Evolutionary conservation across 2,329 filamentous ascomycete genomes (phyloP).

Genomic region (Coleophoma eucalyptorum): DNA sequence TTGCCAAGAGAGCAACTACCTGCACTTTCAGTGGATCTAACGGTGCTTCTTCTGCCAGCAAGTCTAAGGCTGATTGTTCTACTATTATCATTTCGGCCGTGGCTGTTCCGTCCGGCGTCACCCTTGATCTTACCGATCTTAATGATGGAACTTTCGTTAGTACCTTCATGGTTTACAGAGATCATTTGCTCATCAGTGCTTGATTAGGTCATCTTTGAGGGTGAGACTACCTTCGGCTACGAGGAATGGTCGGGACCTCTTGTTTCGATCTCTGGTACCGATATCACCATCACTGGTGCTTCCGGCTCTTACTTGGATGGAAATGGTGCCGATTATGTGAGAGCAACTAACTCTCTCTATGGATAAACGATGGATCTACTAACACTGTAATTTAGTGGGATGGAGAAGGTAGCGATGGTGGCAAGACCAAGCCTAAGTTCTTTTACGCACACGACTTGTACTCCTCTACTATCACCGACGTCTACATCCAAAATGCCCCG

Average conservation of each 20-base stretch:
- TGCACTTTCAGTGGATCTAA: conserved; percentile 50
- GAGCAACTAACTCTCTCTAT: no score
- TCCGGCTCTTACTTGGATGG: conserved; percentile 50
- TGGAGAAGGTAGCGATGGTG: conserved; percentile 51
- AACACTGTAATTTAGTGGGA: conserved; percentile 50
- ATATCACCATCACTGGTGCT: conserved; percentile 49
- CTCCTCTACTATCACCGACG: conserved; percentile 40
- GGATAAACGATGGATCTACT: no score
- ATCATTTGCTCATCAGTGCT: neutral
- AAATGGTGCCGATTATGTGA: conserved; percentile 34
- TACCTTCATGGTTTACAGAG: neutral
- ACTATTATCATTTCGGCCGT: conserved; percentile 50
- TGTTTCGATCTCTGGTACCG: conserved; percentile 53
- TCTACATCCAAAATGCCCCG: conserved; percentile 49
- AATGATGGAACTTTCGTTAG: conserved; percentile 34
- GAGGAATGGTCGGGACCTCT: conserved; percentile 61
- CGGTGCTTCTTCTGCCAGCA: conserved; percentile 38
- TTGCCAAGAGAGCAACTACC: conserved; percentile 20
- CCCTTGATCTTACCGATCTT: conserved; percentile 52
- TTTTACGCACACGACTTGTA: conserved; percentile 49
- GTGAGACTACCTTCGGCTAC: conserved; percentile 64
- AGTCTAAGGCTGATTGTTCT: conserved; percentile 47
- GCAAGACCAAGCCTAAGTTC: conserved; percentile 59
- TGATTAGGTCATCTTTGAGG: conserved; percentile 53
- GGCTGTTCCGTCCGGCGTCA: conserved; percentile 51